Conservation (phyloP, 257 asterid species). For the Salvia splendens region DNA sequence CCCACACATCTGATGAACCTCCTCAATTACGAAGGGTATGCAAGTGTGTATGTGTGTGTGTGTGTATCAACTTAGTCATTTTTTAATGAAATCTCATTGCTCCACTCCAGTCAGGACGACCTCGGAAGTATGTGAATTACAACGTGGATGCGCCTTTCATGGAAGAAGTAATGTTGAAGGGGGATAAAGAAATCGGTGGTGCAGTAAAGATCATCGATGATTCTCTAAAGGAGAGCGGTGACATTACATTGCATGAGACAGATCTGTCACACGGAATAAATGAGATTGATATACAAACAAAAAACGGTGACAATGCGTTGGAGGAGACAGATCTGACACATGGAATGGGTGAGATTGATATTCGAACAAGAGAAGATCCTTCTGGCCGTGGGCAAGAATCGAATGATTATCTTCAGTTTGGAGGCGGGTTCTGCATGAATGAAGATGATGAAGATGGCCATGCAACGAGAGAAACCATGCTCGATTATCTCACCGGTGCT, state of each 20-base stretch:
- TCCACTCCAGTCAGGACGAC: constrained; percentile 64
- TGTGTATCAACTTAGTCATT: background rate
- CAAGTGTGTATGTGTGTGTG: background rate
- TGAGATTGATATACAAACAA: too few species aligned
- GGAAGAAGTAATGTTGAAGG: constrained; percentile 30
- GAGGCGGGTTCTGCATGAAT: constrained; percentile 84
- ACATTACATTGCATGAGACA: background rate
- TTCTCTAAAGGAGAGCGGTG: constrained; percentile 22
- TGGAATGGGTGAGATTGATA: constrained; percentile 20
- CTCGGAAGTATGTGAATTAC: constrained; percentile 62
- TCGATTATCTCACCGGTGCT: constrained; percentile 16
- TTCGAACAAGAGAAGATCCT: constrained; percentile 33
- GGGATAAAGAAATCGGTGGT: constrained; percentile 33
- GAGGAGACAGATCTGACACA: constrained; percentile 36
- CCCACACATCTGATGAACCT: constrained; percentile 41
- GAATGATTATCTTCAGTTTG: constrained; percentile 58
- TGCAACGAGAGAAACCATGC: constrained; percentile 20
- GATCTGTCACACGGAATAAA: too few species aligned
- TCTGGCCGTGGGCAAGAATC: constrained; percentile 32
- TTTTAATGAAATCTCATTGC: constrained; percentile 9
- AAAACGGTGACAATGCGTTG: background rate
- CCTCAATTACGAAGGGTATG: constrained; percentile 67
- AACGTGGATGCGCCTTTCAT: constrained; percentile 32
- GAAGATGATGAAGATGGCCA: constrained; percentile 50
- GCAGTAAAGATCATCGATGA: constrained; percentile 7